Base-by-base conservation (phyloP, 2,329 filamentous ascomycete species). In the Hysterium pulicare region DNA sequence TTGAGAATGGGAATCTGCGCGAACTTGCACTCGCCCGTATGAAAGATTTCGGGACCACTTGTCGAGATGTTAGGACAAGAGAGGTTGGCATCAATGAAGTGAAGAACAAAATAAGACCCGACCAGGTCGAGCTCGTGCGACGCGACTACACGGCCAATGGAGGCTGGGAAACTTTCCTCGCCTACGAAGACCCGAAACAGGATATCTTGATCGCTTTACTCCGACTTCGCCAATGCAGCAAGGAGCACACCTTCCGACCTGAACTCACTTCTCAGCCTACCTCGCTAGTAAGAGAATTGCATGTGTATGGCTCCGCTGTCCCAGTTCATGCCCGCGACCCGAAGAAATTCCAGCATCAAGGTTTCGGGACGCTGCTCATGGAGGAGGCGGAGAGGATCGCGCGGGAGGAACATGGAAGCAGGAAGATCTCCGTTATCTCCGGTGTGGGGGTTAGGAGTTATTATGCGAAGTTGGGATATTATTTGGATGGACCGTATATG, bases 71-170 rank as follows among this genome's bases (percentile, higher is more conserved):
- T 19, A 84, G 93, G 11, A 98, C 93, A 2, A 83, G 93, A 46
- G 93, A 98, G 71, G 93, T 98, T 19, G 93, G 93, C 45, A 90
- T 98, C 70, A 98, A 98, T 66, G 93, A 98, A 71, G 91, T 98
- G 51, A 98, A 98, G 74, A 84, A 98, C 75, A 97, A 97, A 74
- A 96, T 98, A 54, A 80, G 91, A 1, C 93, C 93, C 0, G 94
- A 90, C 53, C 91, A 98, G 66, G 87, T 98, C 45, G 93, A 98
- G 73, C 82, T 98, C 16, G 85, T 98, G 22, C 84, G 93, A 20
- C 80, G 93, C 51, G 93, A 98, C 71, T 98, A 98, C 68, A 79
- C 82, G 0, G 93, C 93, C 53, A 98, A 98, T 64, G 90, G 87
- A 30, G 94, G 93, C 19, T 98, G 93, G 93, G 93, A 98, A 70